Conservation (phyloP, 352 stramenopile genomes). For the Phytophthora nicotianae region DNA sequence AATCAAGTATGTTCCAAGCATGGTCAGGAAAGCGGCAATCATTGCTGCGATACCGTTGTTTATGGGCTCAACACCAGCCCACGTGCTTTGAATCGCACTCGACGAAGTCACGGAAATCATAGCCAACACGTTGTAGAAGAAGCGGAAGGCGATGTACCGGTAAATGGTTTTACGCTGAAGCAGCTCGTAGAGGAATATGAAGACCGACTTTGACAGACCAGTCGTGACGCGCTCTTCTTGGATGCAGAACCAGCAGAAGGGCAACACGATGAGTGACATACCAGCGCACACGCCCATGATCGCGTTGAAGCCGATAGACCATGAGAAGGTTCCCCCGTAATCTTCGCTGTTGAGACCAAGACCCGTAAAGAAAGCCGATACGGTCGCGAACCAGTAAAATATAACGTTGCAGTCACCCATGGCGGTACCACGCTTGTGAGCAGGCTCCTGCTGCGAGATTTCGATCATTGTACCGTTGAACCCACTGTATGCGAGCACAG, state of each 20-base stretch:
- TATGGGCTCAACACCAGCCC: conserved; percentile 63
- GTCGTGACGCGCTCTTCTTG: conserved; percentile 38
- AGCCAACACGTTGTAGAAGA: conserved; percentile 56
- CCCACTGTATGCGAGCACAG: conserved; percentile 76
- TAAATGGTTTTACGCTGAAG: conserved; percentile 50
- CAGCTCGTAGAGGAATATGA: conserved; percentile 48
- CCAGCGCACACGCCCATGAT: conserved; percentile 51
- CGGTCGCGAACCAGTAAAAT: conserved; percentile 42
- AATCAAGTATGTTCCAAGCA: conserved; percentile 43
- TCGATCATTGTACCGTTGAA: conserved; percentile 71
- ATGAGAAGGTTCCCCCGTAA: conserved; percentile 61
- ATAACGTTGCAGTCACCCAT: conserved; percentile 43
- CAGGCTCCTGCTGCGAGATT: conserved; percentile 59
- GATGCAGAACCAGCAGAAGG: conserved; percentile 56
- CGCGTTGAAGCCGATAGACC: conserved; percentile 60
- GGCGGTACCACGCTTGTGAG: conserved; percentile 41
- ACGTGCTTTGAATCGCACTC: conserved; percentile 58
- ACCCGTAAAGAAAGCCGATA: conserved; percentile 53
- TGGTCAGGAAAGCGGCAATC: conserved; percentile 47
- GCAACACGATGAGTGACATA: conserved; percentile 45
- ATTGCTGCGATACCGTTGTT: conserved; percentile 66
- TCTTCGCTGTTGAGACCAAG: conserved; percentile 54
- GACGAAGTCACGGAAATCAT: conserved; percentile 57
- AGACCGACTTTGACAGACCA: conserved; percentile 42
- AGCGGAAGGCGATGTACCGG: conserved; percentile 59